phyloP scores from a whole-genome alignment of 805 yeast genomes.

The Schwanniomyces vanrijiae region DNA sequence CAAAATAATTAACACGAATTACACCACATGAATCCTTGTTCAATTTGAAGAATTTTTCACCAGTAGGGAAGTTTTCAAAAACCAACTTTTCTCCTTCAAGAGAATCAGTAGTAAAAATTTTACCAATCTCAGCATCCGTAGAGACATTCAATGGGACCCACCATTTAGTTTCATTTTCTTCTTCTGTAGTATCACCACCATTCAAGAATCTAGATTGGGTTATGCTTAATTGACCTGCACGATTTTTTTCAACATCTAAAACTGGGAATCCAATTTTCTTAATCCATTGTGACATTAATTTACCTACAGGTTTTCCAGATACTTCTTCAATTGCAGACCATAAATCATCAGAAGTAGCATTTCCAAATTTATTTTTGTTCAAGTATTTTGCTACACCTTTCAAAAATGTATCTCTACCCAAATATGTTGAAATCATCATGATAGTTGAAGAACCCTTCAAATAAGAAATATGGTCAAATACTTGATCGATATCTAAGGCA shows the following conservation, averaged over 20 bases:
- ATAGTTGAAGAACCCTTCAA: slow-evolving; percentile 78
- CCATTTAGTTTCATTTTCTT: slow-evolving; percentile 58
- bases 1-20: slow-evolving; percentile 54
- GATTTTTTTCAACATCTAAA: slow-evolving; percentile 42
- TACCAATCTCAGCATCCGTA: slow-evolving; percentile 11
- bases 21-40: slow-evolving; percentile 53
- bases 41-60: slow-evolving; percentile 39
- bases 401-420: slow-evolving; percentile 69
- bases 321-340: slow-evolving; percentile 68
- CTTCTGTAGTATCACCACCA: slow-evolving; percentile 58
- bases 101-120: slow-evolving; percentile 16
- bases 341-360: slow-evolving; percentile 72
- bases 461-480: slow-evolving; percentile 80
- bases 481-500: slow-evolving; percentile 78
- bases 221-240: slow-evolving; percentile 36
- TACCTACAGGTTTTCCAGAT: slow-evolving; percentile 58
- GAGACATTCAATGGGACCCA: slow-evolving; percentile 54
- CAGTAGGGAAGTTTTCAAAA: slow-evolving; percentile 20
- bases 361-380: slow-evolving; percentile 59
- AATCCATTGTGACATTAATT: slow-evolving; percentile 72
- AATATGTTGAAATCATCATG: slow-evolving; percentile 69
- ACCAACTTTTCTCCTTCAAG: slow-evolving; percentile 20
- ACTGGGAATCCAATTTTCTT: slow-evolving; percentile 73
- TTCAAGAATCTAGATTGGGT: slow-evolving; percentile 62
- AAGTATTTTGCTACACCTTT: slow-evolving; percentile 73